phyloP scores from a whole-genome alignment of 495 filamentous ascomycete genomes.

The Penicillium nucicola region DNA sequence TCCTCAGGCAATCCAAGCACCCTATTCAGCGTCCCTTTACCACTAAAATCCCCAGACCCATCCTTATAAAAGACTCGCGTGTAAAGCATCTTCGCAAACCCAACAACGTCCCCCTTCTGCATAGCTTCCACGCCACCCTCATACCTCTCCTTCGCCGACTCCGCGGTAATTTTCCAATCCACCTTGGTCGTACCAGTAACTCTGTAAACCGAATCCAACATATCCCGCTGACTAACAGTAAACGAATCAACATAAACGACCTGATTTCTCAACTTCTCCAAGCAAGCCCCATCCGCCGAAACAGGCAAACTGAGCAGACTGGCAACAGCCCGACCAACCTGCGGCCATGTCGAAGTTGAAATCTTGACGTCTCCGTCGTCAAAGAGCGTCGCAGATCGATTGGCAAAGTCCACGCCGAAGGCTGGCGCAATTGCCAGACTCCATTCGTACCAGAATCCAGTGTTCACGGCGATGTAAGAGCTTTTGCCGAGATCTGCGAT shows the following conservation, averaged over 20 bases:
- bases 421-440: slow-evolving; percentile 28
- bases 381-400: slow-evolving; percentile 36
- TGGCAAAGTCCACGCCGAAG: slow-evolving; percentile 47
- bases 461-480: slow-evolving; percentile 48
- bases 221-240: slow-evolving; percentile 47
- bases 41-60: slow-evolving; percentile 38
- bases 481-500: slow-evolving; percentile 43
- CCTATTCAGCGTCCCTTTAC: slow-evolving; percentile 41
- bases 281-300: slow-evolving; percentile 35
- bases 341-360: slow-evolving; percentile 39
- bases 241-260: slow-evolving; percentile 45
- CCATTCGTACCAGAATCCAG: slow-evolving; percentile 55
- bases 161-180: slow-evolving; percentile 56
- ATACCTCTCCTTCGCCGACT: slow-evolving; percentile 41
- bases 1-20: slow-evolving; percentile 55
- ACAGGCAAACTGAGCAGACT: slow-evolving; percentile 39
- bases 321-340: slow-evolving; percentile 45
- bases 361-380: slow-evolving; percentile 46
- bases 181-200: slow-evolving; percentile 48
- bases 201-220: slow-evolving; percentile 49
- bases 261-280: slow-evolving; percentile 34
- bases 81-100: slow-evolving; percentile 43
- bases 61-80: slow-evolving; percentile 49
- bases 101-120: slow-evolving; percentile 34
- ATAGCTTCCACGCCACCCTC: slow-evolving; percentile 35